These are phyloP conservation scores for Tetradesmus lagerheimii DNA, from an alignment of 139 green algal species.

Conservation along the genomic window DNA sequence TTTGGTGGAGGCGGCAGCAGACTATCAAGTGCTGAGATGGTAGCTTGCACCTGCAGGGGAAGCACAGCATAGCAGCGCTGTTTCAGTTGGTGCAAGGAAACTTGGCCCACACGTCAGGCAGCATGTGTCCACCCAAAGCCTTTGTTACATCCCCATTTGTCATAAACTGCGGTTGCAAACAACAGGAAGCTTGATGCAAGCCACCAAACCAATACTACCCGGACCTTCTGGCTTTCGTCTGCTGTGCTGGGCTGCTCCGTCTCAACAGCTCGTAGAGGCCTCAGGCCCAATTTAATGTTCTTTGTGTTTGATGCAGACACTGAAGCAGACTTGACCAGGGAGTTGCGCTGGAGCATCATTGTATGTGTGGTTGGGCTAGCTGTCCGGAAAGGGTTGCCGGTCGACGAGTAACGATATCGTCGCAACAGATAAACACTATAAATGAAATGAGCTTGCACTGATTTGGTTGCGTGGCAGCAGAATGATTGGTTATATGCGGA, in stretches of 20 bases:
- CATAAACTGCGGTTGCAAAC: too few species aligned
- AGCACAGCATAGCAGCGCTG: not conserved
- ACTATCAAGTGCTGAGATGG: slow-evolving; percentile 6
- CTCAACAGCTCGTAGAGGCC: not conserved
- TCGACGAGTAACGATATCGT: too few species aligned
- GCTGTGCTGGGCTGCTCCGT: not conserved
- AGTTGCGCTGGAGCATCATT: not conserved
- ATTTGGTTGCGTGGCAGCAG: not conserved
- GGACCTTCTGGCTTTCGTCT: not conserved
- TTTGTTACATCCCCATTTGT: not conserved
- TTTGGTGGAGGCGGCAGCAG: slow-evolving; percentile 1
- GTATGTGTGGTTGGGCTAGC: not conserved
- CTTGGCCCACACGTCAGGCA: not conserved
- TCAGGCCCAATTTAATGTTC: not conserved
- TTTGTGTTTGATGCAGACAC: not conserved
- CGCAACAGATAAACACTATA: too few species aligned
- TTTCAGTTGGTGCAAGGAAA: not conserved
- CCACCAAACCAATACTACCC: not conserved
- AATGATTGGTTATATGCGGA: not conserved
- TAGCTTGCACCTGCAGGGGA: not conserved
- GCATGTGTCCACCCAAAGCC: not conserved
- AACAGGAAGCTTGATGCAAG: not conserved
- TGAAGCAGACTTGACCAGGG: not conserved
- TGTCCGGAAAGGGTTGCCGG: not conserved
- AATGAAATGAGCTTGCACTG: too few species aligned